phyloP scores from a whole-genome alignment of 2,329 filamentous ascomycete genomes.

The Exutisphaerella laricina region DNA sequence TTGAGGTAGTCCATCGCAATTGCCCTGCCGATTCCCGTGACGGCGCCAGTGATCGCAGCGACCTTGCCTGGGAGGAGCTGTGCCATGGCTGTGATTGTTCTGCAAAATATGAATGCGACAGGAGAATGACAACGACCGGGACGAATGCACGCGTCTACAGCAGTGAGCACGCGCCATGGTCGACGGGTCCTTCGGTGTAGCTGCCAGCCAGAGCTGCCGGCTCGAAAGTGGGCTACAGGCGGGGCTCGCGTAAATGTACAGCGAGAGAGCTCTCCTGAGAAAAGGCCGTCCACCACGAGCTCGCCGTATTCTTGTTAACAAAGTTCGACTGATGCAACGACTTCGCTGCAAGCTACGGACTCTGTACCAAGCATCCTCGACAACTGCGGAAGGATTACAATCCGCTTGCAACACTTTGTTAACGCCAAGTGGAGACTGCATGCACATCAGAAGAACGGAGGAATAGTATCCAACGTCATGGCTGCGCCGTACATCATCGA shows the following conservation, averaged over 20 bases:
- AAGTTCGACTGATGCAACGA: background rate
- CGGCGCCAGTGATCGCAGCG: constrained; percentile 80
- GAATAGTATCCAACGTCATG: constrained; percentile 19
- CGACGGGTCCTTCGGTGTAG: background rate
- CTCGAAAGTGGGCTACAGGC: constrained; percentile 7
- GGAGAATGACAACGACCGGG: background rate
- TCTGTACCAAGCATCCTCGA: too few species aligned
- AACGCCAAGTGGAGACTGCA: background rate
- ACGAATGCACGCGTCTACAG: constrained; percentile 6
- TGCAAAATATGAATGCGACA: too few species aligned
- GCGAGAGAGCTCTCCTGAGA: constrained; percentile 11
- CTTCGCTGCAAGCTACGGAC: too few species aligned
- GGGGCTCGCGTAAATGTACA: constrained; percentile 10
- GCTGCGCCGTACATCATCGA: constrained; percentile 59
- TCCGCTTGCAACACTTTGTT: too few species aligned
- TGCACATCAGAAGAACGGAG: background rate
- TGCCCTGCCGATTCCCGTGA: constrained; percentile 79
- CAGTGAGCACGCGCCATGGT: constrained; percentile 8
- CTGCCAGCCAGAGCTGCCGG: constrained; percentile 1
- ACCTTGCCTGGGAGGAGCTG: constrained; percentile 64
- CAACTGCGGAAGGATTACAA: too few species aligned
- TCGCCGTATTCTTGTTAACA: background rate
- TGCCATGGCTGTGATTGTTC: too few species aligned
- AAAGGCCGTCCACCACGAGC: background rate
- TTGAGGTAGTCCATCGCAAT: constrained; percentile 73